Evolutionary conservation across 306 rosid genomes (phyloP).

Genomic region (Neltuma alba): DNA sequence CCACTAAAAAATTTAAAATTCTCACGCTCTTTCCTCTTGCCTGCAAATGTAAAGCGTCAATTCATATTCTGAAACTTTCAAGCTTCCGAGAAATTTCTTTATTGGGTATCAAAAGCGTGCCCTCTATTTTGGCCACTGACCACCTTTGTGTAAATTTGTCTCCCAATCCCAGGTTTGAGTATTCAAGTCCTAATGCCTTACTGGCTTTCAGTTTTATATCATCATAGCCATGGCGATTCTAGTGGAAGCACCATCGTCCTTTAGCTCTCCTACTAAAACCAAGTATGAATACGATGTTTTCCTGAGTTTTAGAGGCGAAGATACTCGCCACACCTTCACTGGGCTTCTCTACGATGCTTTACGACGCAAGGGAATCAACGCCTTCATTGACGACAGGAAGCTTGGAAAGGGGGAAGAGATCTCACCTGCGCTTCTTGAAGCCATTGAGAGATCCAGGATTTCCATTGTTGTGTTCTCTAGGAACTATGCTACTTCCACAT

Average conservation of each 20-base stretch:
- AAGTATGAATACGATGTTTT: neutral
- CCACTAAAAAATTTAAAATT: too few species aligned
- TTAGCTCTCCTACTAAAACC: neutral
- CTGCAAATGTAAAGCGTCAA: neutral
- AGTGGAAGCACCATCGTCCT: neutral
- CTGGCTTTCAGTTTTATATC: neutral
- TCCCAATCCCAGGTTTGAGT: neutral
- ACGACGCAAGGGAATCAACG: neutral
- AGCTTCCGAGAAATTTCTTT: neutral
- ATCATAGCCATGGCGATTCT: neutral
- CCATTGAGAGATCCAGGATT: neutral
- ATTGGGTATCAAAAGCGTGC: neutral
- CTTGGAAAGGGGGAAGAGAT: neutral
- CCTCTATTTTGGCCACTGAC: neutral
- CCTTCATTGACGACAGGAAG: neutral
- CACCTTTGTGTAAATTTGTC: neutral
- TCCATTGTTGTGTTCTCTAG: neutral
- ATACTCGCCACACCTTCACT: neutral
- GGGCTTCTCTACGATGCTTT: neutral
- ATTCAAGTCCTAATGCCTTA: neutral
- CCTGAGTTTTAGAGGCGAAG: neutral
- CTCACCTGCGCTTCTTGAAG: neutral
- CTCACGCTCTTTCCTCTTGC: too few species aligned
- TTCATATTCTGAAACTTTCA: neutral
- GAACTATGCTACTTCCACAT: neutral